Percentiles rank a stretch among this genome's conserved stretches.
These are phyloP conservation scores for Fusarium sarcochroum DNA, from an alignment of 2,329 filamentous ascomycete genomes.

Conservation along the genomic window DNA sequence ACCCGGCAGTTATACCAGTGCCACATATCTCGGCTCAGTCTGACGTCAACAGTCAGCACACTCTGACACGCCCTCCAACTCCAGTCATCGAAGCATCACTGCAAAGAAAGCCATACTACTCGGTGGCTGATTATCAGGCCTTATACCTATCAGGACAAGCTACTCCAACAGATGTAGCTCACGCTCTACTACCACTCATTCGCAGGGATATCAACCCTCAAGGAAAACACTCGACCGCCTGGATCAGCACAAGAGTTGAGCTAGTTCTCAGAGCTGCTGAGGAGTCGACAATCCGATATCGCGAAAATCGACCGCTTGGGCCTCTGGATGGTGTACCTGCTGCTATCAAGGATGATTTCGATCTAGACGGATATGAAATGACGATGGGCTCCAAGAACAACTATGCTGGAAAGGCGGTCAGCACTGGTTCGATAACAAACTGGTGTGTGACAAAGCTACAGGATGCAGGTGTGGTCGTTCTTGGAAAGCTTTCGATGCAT, in stretches of 20 bases:
- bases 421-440: constrained; percentile 63
- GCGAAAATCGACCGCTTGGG: constrained; percentile 69
- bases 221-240: constrained; percentile 59
- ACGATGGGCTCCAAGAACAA: constrained; percentile 74
- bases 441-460: constrained; percentile 80
- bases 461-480: constrained; percentile 77
- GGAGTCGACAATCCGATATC: constrained; percentile 62
- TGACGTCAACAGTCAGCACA: not conserved
- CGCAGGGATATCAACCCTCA: constrained; percentile 55
- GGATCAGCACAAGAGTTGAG: constrained; percentile 59
- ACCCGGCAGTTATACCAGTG: constrained; percentile 61
- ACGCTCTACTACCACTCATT: constrained; percentile 61
- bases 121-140: constrained; percentile 60
- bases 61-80: not conserved
- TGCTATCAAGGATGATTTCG: constrained; percentile 82
- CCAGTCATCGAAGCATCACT: not conserved
- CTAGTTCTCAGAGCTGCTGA: constrained; percentile 59
- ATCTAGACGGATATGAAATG: constrained; percentile 78
- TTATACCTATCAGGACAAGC: constrained; percentile 61
- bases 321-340: constrained; percentile 80
- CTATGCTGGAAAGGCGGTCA: constrained; percentile 64
- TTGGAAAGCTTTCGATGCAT: constrained; percentile 84
- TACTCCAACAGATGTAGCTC: constrained; percentile 61
- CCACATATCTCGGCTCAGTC: constrained; percentile 1
- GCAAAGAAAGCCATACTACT: constrained; percentile 48